Base-by-base conservation (phyloP, 208 protist genomes). In the Naegleria gruberi region DNA sequence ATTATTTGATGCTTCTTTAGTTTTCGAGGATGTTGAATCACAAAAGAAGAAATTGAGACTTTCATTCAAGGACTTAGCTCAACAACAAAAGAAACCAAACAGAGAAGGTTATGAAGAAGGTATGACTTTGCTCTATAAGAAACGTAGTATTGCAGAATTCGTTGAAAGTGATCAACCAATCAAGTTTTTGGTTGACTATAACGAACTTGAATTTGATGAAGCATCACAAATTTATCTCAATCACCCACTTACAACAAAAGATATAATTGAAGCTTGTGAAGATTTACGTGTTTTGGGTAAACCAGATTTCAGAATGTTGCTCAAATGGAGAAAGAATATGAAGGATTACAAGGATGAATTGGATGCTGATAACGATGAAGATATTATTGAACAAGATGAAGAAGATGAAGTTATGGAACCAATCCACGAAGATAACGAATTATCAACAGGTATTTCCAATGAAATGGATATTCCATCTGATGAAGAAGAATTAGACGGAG, bases 261-360 rank as follows among this genome's bases (percentile, higher is more conserved):
- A 99, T 90, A 94, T 99, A 45, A 94, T 95, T 42, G 95, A 97
- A 55, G 95, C 95, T 74, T 97, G 94, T 90, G 93, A 93, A 1
- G 98, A 99, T 92, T 91, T 99, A 6, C 95, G 97, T 88, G 96
- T 99, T 77, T 94, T 99, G 26, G 96, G 97, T 87, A 97, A 98
- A 93, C 94, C 91, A 10, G 98, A 99, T 89, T 93, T 98, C 42
- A 95, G 95, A 73, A 94, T 93, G 5, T 92, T 99, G 82, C 93
- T 99, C 47, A 96, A 97, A 47, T 99, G 98, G 98, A 95, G 97
- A 8, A 94, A 97, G 55, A 92, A 95, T 84, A 94, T 98, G 74
- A 89, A 95, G 30, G 90, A 92, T 15, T 94, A 97, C 91, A 92
- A 95, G 82, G 92, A 93, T 30, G 85, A 45, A 44, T 42, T 82